These are phyloP conservation scores for Daedaleopsis nitida DNA, from an alignment of 768 basidiomycete genomes.

Conservation along the genomic window DNA sequence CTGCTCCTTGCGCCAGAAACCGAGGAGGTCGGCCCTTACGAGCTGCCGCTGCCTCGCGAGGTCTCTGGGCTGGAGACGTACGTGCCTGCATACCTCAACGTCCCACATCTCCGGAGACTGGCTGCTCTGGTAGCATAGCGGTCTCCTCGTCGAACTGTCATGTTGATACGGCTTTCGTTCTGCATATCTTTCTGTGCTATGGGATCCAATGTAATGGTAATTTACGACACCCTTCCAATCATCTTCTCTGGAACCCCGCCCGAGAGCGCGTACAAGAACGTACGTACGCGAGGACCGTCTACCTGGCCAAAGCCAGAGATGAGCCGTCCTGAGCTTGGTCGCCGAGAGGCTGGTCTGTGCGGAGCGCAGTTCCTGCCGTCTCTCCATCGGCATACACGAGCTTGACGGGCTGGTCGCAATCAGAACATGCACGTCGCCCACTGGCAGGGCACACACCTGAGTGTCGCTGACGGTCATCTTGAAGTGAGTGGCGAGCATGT, in stretches of 20 bases:
- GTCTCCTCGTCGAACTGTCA: slow-evolving; percentile 1
- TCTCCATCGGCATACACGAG: slow-evolving; percentile 34
- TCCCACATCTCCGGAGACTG: slow-evolving; percentile 84
- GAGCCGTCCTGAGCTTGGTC: slow-evolving; percentile 59
- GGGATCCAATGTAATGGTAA: slow-evolving; percentile 23
- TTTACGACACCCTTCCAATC: slow-evolving; percentile 14
- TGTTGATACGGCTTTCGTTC: slow-evolving; percentile 19
- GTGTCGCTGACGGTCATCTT: slow-evolving; percentile 32
- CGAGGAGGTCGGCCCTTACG: slow-evolving; percentile 96
- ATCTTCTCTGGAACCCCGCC: slow-evolving; percentile 4
- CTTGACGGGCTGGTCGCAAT: slow-evolving; percentile 41
- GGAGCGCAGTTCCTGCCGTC: slow-evolving; percentile 34
- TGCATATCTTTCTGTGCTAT: slow-evolving; percentile 20
- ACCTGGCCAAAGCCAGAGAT: slow-evolving; percentile 12
- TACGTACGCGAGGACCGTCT: background rate
- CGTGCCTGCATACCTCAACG: slow-evolving; percentile 88
- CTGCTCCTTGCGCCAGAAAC: slow-evolving; percentile 93
- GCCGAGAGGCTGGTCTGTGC: slow-evolving; percentile 50
- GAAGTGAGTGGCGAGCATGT: slow-evolving; percentile 48
- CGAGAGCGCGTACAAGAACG: background rate
- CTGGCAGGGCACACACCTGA: slow-evolving; percentile 31
- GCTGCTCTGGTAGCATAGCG: slow-evolving; percentile 80
- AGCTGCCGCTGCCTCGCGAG: slow-evolving; percentile 90
- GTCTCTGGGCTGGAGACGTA: slow-evolving; percentile 97
- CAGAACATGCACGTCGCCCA: background rate